A percentile compares a stretch with the other conserved stretches of the same genome.
Conservation (phyloP, 1,284 basidiomycete species). For the Pascua guehoae region DNA sequence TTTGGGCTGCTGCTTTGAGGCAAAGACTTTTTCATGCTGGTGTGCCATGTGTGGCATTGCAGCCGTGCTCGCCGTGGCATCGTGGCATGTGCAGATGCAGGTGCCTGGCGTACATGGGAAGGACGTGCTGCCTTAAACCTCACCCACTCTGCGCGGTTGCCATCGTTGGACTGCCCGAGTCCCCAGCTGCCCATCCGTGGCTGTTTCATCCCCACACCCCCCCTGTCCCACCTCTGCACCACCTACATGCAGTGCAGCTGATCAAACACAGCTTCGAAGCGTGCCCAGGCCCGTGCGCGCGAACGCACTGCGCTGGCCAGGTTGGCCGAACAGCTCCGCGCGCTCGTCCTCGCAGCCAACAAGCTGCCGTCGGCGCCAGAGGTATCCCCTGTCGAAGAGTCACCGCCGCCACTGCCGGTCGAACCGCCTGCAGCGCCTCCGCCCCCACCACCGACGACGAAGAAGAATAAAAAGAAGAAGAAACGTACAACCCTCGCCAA, state of each 20-base stretch:
- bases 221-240: no score
- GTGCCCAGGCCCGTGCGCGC: conserved; percentile 19
- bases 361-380: conserved; percentile 21
- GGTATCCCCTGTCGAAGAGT: not conserved
- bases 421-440: not conserved
- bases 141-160: no score
- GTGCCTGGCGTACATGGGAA: no score
- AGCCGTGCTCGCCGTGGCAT: no score
- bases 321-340: conserved; percentile 37
- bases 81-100: no score
- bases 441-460: conserved; percentile 12
- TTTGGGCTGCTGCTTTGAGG: no score
- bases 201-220: no score
- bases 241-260: not conserved
- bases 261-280: conserved; percentile 22
- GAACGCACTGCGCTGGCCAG: conserved; percentile 30
- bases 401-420: not conserved
- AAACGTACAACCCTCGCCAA: conserved; percentile 78
- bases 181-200: no score
- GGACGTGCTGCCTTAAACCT: no score
- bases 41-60: no score
- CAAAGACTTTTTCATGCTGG: no score
- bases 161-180: no score
- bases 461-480: conserved; percentile 72
- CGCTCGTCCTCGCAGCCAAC: conserved; percentile 30